Conservation (phyloP, 1,284 basidiomycete species). For the Marasmius sp. region DNA sequence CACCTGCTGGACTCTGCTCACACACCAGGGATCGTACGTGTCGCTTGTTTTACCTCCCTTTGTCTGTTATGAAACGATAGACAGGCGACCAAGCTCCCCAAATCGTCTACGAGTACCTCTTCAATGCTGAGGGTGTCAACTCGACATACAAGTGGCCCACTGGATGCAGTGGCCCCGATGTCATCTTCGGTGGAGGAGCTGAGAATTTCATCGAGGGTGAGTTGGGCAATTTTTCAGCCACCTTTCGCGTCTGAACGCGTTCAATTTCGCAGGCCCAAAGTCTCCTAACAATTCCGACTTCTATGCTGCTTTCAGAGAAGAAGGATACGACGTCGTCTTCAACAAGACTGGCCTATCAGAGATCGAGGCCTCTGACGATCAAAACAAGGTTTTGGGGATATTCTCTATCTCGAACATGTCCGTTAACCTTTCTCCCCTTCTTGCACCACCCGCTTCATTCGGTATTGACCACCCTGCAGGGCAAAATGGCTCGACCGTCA, state of each 20-base stretch:
- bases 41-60: background rate
- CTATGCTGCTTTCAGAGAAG: constrained; percentile 36
- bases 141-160: constrained; percentile 38
- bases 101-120: constrained; percentile 37
- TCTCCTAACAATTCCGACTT: constrained; percentile 38
- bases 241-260: too few species aligned
- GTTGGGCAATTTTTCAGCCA: too few species aligned
- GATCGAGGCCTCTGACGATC: constrained; percentile 18
- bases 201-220: constrained; percentile 36
- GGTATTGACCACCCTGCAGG: constrained; percentile 18
- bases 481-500: constrained; percentile 42
- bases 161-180: constrained; percentile 37
- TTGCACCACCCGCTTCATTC: background rate
- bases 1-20: constrained; percentile 40
- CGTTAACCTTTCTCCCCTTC: constrained; percentile 1
- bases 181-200: constrained; percentile 43
- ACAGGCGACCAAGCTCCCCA: constrained; percentile 27
- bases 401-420: constrained; percentile 35
- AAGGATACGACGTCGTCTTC: constrained; percentile 40
- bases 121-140: constrained; percentile 30
- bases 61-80: too few species aligned
- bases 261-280: constrained; percentile 12
- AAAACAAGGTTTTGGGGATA: constrained; percentile 39
- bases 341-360: constrained; percentile 32
- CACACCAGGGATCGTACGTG: constrained; percentile 37